A percentile compares a stretch with the other conserved stretches of the same genome.
Conservation (phyloP, 2,329 filamentous ascomycete genomes). For the Penicillium sp. region DNA sequence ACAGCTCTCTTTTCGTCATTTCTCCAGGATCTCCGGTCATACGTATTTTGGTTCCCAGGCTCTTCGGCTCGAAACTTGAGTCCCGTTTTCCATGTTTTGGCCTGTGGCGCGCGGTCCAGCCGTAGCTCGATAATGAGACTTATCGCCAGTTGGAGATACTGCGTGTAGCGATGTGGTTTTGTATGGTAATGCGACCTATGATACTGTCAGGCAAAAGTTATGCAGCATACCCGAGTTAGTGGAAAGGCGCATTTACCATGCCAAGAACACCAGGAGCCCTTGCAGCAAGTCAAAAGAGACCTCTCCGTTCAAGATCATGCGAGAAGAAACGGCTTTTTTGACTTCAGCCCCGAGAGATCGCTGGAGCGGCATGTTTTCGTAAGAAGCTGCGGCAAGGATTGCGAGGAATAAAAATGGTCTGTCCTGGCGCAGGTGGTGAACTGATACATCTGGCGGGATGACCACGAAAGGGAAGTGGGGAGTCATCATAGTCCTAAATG, state of each 20-base stretch:
- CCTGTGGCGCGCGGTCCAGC: conserved; percentile 29
- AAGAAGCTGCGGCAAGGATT: conserved; percentile 37
- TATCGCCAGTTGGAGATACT: conserved; percentile 43
- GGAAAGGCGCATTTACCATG: conserved; percentile 32
- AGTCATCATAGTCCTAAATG: conserved; percentile 41
- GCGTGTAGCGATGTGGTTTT: conserved; percentile 35
- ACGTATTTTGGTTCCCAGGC: conserved; percentile 9
- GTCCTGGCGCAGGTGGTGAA: conserved; percentile 30
- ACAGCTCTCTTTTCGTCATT: conserved; percentile 51
- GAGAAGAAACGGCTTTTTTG: conserved; percentile 34
- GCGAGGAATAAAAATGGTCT: conserved; percentile 42
- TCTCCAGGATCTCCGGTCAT: conserved; percentile 28
- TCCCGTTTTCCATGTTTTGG: conserved; percentile 32
- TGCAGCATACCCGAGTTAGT: background rate
- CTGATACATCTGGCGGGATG: conserved; percentile 30
- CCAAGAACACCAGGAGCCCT: conserved; percentile 42
- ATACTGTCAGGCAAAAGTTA: background rate
- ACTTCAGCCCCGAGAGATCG: conserved; percentile 37
- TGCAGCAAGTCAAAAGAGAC: conserved; percentile 47
- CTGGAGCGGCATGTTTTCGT: conserved; percentile 39
- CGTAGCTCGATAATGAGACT: conserved; percentile 41
- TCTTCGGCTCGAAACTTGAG: conserved; percentile 17
- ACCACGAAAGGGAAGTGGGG: conserved; percentile 45
- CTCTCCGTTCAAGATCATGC: conserved; percentile 36
- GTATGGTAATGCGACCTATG: conserved; percentile 39